Evolutionary conservation across 805 yeast species (phyloP), one percentile per base, ranked within the genome.

Genomic region (Torulaspora gathmanii): DNA sequence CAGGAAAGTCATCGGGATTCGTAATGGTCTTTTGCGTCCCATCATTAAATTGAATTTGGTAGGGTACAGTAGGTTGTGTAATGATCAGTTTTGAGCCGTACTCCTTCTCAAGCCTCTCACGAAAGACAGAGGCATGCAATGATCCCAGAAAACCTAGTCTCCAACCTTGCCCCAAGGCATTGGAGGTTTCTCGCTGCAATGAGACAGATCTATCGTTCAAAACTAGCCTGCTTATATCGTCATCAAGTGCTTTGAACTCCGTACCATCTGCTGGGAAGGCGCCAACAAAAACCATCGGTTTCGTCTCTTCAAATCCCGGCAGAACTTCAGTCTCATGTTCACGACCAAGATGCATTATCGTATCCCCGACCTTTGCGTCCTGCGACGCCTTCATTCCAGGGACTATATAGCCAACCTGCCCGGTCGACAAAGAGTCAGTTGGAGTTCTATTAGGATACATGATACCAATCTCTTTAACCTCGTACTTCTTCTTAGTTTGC

Each of bases 221-320:
- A 5, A 91, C 95, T 52, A 91, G 71, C 58, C 88, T 89, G 56
- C 83, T 86, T 65, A 91, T 80, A 62, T 89, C 83, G 56, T 93
- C 98, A 59, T 93, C 95, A 71, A 91, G 74, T 22, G 78, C 83
- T 49, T 86, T 85, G 64, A 91, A 91, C 57, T 91, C 96, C 0
- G 83, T 76, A 4, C 96, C 96, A 58, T 91, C 96, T 0, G 96
- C 93, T 0, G 99, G 98, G 56, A 88, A 91, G 0, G 98, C 99
- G 11, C 98, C 98, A 39, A 91, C 95, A 63, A 91, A 93, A 7
- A 91, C 98, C 98, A 93, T 93, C 1, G 98, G 96, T 64, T 93
- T 90, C 1, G 95, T 90, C 57, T 88, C 96, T 65, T 90, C 97
- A 64, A 91, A 93, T 1, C 98, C 98, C 1, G 95, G 96, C 20